Conservation (phyloP, 2,329 filamentous ascomycete species). For the Phialophora macrospora region DNA sequence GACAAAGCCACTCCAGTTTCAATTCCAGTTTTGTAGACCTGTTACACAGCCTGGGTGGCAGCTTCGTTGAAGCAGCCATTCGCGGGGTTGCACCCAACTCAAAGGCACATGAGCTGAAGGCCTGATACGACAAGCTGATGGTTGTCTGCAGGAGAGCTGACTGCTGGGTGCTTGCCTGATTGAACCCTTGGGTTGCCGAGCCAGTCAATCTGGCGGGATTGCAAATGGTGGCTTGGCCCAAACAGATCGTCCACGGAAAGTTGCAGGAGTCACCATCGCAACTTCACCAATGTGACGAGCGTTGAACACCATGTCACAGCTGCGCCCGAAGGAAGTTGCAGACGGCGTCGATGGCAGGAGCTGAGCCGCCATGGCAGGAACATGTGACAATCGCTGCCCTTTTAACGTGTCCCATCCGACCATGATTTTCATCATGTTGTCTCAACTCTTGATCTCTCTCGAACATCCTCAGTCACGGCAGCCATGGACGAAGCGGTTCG, state of each 20-base stretch:
- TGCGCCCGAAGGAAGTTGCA: not conserved
- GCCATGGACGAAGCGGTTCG: constrained; percentile 17
- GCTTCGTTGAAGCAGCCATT: not conserved
- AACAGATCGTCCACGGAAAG: not conserved
- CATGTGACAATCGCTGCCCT: not conserved
- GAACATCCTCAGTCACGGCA: not conserved
- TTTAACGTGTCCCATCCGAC: not conserved
- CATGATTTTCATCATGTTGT: constrained; percentile 1
- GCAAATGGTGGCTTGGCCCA: constrained; percentile 3
- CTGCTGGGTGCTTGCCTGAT: not conserved
- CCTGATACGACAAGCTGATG: constrained; percentile 4
- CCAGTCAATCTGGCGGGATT: constrained; percentile 1
- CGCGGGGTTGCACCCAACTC: not conserved
- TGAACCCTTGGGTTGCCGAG: not conserved
- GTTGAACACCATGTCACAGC: constrained; percentile 2
- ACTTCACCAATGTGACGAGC: not conserved
- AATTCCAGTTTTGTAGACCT: not conserved
- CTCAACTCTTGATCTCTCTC: not conserved
- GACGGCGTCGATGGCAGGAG: not conserved
- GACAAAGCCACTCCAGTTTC: not conserved
- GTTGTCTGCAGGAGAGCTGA: not conserved
- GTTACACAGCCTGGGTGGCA: not conserved
- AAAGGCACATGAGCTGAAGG: constrained; percentile 5
- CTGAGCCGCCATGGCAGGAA: constrained; percentile 3
- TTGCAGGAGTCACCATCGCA: not conserved